phyloP scores from a whole-genome alignment of 768 basidiomycete genomes.

The Auricularia auricula-judae region DNA sequence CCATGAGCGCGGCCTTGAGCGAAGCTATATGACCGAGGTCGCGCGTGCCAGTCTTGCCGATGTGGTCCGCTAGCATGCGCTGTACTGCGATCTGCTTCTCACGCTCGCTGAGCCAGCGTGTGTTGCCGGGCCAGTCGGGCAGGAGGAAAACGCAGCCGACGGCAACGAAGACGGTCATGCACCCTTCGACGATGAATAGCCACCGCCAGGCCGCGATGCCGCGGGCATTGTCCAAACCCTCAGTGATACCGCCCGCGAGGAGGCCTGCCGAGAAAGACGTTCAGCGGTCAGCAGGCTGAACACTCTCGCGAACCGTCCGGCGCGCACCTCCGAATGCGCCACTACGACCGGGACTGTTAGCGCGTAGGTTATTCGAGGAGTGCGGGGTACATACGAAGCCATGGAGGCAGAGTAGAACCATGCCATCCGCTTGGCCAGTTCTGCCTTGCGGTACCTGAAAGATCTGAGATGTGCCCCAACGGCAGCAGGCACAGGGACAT shows the following conservation, averaged over 20 bases:
- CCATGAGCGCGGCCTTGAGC: neutral
- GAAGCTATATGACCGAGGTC: neutral
- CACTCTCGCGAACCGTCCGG: neutral
- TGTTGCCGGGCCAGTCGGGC: slow-evolving; percentile 1
- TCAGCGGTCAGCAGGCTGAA: neutral
- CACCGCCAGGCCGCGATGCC: neutral
- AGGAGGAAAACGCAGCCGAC: neutral
- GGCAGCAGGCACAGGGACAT: neutral
- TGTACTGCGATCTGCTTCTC: neutral
- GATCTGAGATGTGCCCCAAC: neutral
- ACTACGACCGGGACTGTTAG: neutral
- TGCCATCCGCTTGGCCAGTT: neutral
- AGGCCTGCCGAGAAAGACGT: neutral
- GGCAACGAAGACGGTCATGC: neutral
- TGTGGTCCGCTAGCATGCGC: neutral
- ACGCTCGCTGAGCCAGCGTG: slow-evolving; percentile 2
- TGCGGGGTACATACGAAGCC: neutral
- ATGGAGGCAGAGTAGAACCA: neutral
- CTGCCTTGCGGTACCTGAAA: neutral
- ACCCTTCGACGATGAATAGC: neutral
- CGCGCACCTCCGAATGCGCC: neutral
- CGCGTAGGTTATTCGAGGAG: neutral
- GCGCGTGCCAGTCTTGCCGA: neutral
- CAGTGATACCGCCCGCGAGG: neutral
- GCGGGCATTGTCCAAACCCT: neutral